Evolutionary conservation across 2,329 filamentous ascomycete genomes (phyloP).

Genomic region (Cladosporium phlei): DNA sequence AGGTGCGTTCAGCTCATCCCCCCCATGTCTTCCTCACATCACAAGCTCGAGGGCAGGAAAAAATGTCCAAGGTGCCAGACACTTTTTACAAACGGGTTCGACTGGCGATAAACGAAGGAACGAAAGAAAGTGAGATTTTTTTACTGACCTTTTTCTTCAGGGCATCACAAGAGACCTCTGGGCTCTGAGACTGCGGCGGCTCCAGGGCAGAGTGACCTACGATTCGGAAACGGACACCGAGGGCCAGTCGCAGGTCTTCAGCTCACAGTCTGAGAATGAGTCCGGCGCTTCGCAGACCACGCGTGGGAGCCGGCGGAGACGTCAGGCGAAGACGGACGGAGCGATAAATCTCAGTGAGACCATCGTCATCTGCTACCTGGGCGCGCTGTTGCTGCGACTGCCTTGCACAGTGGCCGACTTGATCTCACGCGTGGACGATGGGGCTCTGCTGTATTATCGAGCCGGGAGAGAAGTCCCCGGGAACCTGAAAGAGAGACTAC

Average conservation of each 20-base stretch:
- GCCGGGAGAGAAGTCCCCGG: constrained; percentile 56
- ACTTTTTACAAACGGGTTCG: neutral
- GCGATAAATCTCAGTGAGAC: constrained; percentile 67
- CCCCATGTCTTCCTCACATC: constrained; percentile 4
- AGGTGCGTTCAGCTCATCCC: constrained; percentile 43
- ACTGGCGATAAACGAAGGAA: neutral
- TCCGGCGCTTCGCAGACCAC: constrained; percentile 34
- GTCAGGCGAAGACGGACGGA: constrained; percentile 42
- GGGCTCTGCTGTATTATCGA: constrained; percentile 66
- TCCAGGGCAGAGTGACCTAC: constrained; percentile 41
- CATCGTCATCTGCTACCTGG: constrained; percentile 75
- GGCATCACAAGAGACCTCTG: constrained; percentile 77
- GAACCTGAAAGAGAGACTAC: constrained; percentile 62
- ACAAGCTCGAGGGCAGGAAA: neutral
- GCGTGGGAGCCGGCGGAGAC: constrained; percentile 29
- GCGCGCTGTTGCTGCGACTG: constrained; percentile 66
- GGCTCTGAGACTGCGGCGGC: constrained; percentile 64
- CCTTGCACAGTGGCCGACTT: constrained; percentile 74
- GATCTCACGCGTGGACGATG: constrained; percentile 59
- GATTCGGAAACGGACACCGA: constrained; percentile 31
- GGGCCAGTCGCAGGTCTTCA: constrained; percentile 49
- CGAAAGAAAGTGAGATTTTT: constrained; percentile 3
- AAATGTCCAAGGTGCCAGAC: constrained; percentile 5
- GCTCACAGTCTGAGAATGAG: constrained; percentile 52
- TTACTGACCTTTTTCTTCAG: constrained; percentile 22